A percentile compares a stretch with the other conserved stretches of the same genome.
These are phyloP conservation scores for Boletus reticulatus DNA, from an alignment of 768 basidiomycete genomes.

Conservation along the genomic window DNA sequence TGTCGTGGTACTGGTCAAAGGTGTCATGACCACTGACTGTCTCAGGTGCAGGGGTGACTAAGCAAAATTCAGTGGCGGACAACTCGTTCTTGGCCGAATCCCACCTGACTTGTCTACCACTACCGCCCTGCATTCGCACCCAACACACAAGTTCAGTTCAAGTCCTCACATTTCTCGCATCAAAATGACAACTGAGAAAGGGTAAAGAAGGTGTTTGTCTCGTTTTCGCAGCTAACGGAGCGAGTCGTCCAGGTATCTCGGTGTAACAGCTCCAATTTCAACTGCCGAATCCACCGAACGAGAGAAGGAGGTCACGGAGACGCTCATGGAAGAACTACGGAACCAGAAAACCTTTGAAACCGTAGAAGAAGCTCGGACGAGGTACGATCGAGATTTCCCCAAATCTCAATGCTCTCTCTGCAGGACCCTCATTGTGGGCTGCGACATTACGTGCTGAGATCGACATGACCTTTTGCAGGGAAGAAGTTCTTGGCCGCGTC, in stretches of 20 bases:
- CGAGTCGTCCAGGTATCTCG: conserved; percentile 54
- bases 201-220: conserved; percentile 27
- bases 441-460: conserved; percentile 19
- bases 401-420: background rate
- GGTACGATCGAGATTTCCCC: conserved; percentile 48
- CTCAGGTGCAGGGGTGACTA: conserved; percentile 14
- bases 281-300: conserved; percentile 67
- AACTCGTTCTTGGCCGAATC: conserved; percentile 1
- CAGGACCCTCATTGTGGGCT: background rate
- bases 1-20: no score
- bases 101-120: conserved; percentile 18
- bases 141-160: background rate
- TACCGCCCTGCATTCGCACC: conserved; percentile 8
- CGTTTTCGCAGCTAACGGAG: conserved; percentile 10
- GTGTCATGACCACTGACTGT: no score
- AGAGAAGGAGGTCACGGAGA: conserved; percentile 79
- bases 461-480: conserved; percentile 49
- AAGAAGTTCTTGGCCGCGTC: conserved; percentile 88
- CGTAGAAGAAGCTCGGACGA: conserved; percentile 81
- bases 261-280: conserved; percentile 86
- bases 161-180: conserved; percentile 5
- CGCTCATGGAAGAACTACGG: conserved; percentile 89
- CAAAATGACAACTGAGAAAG: conserved; percentile 43
- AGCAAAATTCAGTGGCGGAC: conserved; percentile 19
- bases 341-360: conserved; percentile 86